A percentile compares a stretch with the other conserved stretches of the same genome.
phyloP scores from a whole-genome alignment of 352 stramenopile species.

The Pythium aquatile region DNA sequence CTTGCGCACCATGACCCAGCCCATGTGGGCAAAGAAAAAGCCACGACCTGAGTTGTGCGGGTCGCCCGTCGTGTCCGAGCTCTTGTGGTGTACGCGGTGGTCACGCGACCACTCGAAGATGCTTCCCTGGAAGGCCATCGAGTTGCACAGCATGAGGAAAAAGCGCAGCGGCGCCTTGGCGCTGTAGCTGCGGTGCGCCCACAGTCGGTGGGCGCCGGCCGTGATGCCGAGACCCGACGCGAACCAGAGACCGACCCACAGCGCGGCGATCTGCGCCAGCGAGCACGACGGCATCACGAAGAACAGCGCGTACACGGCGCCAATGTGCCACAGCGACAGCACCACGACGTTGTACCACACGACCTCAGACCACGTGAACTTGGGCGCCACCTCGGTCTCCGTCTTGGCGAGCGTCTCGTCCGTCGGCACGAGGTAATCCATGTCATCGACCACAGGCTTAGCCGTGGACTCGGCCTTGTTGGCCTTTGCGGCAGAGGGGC shows the following conservation, averaged over 20 bases:
- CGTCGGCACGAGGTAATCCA: conserved; percentile 29
- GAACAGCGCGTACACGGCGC: conserved; percentile 70
- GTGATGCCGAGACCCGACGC: conserved; percentile 96
- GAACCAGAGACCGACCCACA: conserved; percentile 68
- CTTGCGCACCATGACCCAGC: conserved; percentile 99
- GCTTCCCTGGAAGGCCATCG: conserved; percentile 95
- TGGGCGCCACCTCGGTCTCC: conserved; percentile 26
- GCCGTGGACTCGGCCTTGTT: conserved; percentile 4
- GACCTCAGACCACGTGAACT: conserved; percentile 66
- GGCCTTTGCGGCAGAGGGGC: not conserved
- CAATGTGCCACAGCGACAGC: conserved; percentile 63
- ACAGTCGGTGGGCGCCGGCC: conserved; percentile 95
- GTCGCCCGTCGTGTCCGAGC: conserved; percentile 93
- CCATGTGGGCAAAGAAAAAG: conserved; percentile 99
- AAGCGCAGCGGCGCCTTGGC: conserved; percentile 88
- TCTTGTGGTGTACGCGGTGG: conserved; percentile 99
- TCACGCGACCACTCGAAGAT: conserved; percentile 99
- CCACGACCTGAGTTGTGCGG: conserved; percentile 96
- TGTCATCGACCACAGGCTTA: conserved; percentile 38
- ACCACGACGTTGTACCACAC: conserved; percentile 88
- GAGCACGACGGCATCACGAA: conserved; percentile 53
- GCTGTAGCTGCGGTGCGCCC: conserved; percentile 96
- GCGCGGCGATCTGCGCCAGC: conserved; percentile 46
- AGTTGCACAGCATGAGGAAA: conserved; percentile 98
- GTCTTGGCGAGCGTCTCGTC: conserved; percentile 25